Percentiles rank a stretch among this genome's conserved stretches.
Conservation (phyloP, 2,329 filamentous ascomycete species). For the Dryadomyces sulphureus region DNA sequence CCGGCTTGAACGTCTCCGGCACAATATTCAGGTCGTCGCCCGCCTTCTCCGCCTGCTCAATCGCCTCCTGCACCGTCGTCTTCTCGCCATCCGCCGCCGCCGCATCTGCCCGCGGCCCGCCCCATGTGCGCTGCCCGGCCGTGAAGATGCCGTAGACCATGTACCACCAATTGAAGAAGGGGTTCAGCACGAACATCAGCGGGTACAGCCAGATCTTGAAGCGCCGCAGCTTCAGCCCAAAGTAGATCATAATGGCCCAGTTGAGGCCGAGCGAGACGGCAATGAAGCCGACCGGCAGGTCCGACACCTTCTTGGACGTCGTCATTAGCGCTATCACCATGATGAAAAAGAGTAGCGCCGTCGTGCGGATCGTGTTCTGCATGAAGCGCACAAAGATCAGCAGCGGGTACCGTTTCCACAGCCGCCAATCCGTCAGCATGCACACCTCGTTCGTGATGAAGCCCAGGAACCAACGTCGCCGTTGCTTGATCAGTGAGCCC, state of each 20-base stretch:
- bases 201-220: slow-evolving; percentile 95
- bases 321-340: slow-evolving; percentile 77
- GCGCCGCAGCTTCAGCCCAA: slow-evolving; percentile 69
- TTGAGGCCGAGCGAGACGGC: slow-evolving; percentile 84
- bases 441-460: slow-evolving; percentile 97
- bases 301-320: slow-evolving; percentile 61
- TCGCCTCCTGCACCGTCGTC: slow-evolving; percentile 69
- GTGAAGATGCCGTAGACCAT: slow-evolving; percentile 97
- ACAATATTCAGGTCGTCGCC: slow-evolving; percentile 86
- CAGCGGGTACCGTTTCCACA: slow-evolving; percentile 84
- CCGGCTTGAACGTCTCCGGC: slow-evolving; percentile 65
- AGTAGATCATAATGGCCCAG: slow-evolving; percentile 93
- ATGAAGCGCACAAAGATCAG: slow-evolving; percentile 78
- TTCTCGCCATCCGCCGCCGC: slow-evolving; percentile 57
- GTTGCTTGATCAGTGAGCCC: slow-evolving; percentile 75
- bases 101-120: slow-evolving; percentile 81
- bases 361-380: slow-evolving; percentile 93
- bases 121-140: slow-evolving; percentile 88
- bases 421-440: slow-evolving; percentile 87
- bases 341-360: slow-evolving; percentile 85
- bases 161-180: slow-evolving; percentile 97
- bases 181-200: slow-evolving; percentile 87
- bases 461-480: slow-evolving; percentile 88
- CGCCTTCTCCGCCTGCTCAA: slow-evolving; percentile 60
- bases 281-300: slow-evolving; percentile 86